These are phyloP conservation scores for Davidsoniella eucalypti DNA, from an alignment of 2,329 filamentous ascomycete genomes.

Conservation along the genomic window DNA sequence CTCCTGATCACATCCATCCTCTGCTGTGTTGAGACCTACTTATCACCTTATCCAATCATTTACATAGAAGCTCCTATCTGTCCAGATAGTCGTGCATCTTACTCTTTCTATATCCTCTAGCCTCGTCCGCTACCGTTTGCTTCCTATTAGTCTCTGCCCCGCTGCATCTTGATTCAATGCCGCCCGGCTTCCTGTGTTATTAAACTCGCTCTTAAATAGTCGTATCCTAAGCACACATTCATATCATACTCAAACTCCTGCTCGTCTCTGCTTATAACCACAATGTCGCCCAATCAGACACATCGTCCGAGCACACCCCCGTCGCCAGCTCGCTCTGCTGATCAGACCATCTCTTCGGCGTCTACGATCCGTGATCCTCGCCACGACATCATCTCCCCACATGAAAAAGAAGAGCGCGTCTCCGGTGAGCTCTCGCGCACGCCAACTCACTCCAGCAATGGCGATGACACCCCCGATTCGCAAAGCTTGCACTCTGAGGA, in stretches of 20 bases:
- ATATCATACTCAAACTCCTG: neutral
- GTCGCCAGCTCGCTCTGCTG: neutral
- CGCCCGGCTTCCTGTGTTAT: too few species aligned
- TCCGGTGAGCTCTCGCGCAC: neutral
- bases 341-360: conserved; percentile 1
- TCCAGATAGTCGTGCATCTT: too few species aligned
- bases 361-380: conserved; percentile 1
- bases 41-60: too few species aligned
- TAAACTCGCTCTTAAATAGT: neutral
- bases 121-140: too few species aligned
- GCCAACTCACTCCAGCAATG: neutral
- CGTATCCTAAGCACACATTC: neutral
- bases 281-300: conserved; percentile 3
- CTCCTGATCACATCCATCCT: too few species aligned
- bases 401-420: conserved; percentile 3
- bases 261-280: neutral
- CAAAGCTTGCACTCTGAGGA: conserved; percentile 1
- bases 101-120: too few species aligned
- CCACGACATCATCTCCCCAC: neutral
- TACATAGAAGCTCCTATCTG: too few species aligned
- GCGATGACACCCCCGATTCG: conserved; percentile 2
- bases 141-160: too few species aligned
- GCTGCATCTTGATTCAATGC: too few species aligned
- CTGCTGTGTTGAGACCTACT: too few species aligned
- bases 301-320: neutral